Conservation (phyloP, 1,284 basidiomycete species). For the Agaricales sp. region DNA sequence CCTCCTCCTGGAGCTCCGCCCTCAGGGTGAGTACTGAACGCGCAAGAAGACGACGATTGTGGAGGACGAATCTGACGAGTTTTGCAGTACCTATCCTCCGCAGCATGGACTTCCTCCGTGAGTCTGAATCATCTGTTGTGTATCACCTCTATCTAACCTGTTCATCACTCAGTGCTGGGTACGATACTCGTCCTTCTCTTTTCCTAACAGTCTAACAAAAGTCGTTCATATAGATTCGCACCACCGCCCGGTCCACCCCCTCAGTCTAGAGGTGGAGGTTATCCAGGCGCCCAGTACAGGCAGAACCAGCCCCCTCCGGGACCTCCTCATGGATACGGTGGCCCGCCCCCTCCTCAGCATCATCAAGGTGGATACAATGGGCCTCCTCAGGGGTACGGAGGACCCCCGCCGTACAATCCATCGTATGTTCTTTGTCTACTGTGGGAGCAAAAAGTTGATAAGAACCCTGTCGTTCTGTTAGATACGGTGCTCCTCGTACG, state of each 20-base stretch:
- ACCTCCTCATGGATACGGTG: constrained; percentile 16
- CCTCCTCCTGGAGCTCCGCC: constrained; percentile 18
- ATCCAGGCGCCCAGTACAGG: constrained; percentile 4
- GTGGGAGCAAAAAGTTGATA: constrained; percentile 5
- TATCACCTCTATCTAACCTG: constrained; percentile 2
- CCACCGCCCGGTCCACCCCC: constrained; percentile 24
- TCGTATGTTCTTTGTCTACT: constrained; percentile 2
- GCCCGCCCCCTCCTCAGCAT: constrained; percentile 12
- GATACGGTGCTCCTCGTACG: background rate
- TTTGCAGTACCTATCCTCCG: constrained; percentile 4
- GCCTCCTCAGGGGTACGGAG: too few species aligned
- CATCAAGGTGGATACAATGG: too few species aligned
- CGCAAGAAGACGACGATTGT: background rate
- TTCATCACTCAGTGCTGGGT: background rate
- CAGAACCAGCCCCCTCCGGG: constrained; percentile 12
- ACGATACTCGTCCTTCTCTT: constrained; percentile 1
- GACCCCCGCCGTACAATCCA: constrained; percentile 5
- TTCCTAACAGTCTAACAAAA: constrained; percentile 12
- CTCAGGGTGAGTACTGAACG: constrained; percentile 11
- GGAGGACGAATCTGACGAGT: constrained; percentile 1
- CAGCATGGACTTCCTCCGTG: constrained; percentile 11
- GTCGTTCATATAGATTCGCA: constrained; percentile 15
- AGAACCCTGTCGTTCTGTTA: background rate
- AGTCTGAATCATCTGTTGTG: constrained; percentile 10
- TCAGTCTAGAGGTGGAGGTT: constrained; percentile 5